Conservation (phyloP, 371 early-diverging fungal genomes). For the Saksenaea vasiformis region DNA sequence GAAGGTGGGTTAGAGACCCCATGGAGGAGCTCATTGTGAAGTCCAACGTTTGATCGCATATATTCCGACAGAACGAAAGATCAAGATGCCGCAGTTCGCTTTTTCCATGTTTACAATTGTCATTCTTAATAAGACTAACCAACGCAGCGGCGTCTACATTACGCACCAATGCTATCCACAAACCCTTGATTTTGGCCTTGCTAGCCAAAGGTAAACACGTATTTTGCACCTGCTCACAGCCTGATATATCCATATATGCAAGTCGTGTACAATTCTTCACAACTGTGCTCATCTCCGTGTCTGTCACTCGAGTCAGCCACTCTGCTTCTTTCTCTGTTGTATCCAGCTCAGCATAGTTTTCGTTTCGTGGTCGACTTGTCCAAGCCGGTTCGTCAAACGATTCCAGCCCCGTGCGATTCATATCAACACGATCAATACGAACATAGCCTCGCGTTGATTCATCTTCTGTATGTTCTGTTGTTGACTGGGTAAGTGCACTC, state of each 20-base stretch:
- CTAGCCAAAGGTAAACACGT: background rate
- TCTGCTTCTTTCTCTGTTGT: slow-evolving; percentile 41
- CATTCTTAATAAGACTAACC: background rate
- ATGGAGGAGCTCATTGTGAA: slow-evolving; percentile 18
- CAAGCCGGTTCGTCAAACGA: slow-evolving; percentile 10
- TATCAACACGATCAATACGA: slow-evolving; percentile 27
- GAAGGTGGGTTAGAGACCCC: slow-evolving; percentile 25
- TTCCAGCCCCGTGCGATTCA: slow-evolving; percentile 36
- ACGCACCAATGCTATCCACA: slow-evolving; percentile 14
- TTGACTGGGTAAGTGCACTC: slow-evolving; percentile 12
- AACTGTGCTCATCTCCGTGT: slow-evolving; percentile 17
- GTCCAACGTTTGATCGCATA: slow-evolving; percentile 11
- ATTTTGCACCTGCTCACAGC: slow-evolving; percentile 33
- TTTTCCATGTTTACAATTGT: background rate
- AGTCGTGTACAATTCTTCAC: slow-evolving; percentile 21
- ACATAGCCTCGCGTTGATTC: slow-evolving; percentile 24
- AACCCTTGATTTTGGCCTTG: background rate
- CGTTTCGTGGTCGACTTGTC: slow-evolving; percentile 6
- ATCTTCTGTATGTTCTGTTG: slow-evolving; percentile 20
- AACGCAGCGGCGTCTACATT: slow-evolving; percentile 4
- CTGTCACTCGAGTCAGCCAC: slow-evolving; percentile 32
- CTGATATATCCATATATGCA: slow-evolving; percentile 32
- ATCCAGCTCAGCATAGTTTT: slow-evolving; percentile 38
- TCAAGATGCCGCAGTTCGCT: slow-evolving; percentile 22
- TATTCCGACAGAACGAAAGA: slow-evolving; percentile 21